Conservation (phyloP, 306 rosid species). For the Fagus crenata region DNA sequence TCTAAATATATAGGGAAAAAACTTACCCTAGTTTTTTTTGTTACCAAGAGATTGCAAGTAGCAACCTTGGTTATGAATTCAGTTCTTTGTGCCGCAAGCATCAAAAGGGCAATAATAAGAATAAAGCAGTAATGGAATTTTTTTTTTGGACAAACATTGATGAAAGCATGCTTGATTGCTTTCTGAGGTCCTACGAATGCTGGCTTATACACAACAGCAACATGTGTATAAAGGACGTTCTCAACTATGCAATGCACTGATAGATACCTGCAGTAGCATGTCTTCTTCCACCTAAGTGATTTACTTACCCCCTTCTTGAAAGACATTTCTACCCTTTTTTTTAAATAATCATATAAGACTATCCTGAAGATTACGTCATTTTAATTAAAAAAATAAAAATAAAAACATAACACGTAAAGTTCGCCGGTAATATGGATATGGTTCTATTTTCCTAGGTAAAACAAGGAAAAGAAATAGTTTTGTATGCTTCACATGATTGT, state of each 20-base stretch:
- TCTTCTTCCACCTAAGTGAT: not conserved
- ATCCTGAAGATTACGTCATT: not conserved
- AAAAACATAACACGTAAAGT: too few species aligned
- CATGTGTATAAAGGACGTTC: constrained; percentile 4
- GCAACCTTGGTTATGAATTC: constrained; percentile 3
- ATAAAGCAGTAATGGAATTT: constrained; percentile 26
- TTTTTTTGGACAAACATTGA: constrained; percentile 3
- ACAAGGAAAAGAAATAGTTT: not conserved
- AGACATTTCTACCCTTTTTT: not conserved
- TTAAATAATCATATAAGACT: not conserved
- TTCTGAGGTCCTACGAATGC: not conserved
- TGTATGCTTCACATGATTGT: too few species aligned
- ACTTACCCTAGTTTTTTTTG: too few species aligned
- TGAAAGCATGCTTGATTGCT: not conserved
- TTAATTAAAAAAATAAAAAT: not conserved
- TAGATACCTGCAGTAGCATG: not conserved
- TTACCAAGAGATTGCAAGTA: too few species aligned
- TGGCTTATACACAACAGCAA: not conserved
- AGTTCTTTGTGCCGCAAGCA: constrained; percentile 21
- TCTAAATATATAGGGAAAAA: too few species aligned
- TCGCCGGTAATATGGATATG: not conserved
- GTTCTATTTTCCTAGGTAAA: not conserved
- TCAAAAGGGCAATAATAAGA: constrained; percentile 27
- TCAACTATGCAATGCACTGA: not conserved
- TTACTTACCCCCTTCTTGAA: not conserved